Conservation (phyloP, 2,329 filamentous ascomycete genomes). For the Talaromyces sp. region DNA sequence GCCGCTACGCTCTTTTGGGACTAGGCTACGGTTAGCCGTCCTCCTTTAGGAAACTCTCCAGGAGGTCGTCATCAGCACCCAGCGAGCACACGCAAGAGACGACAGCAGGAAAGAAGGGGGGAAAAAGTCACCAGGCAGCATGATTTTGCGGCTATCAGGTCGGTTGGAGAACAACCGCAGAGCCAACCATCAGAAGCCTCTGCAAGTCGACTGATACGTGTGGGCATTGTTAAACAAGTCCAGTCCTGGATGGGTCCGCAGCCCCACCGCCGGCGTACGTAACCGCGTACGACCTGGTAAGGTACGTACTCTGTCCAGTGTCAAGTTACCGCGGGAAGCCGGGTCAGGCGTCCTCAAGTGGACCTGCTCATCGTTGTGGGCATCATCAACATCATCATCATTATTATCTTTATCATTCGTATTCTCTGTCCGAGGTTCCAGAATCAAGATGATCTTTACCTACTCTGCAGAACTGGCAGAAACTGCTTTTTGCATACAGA, state of each 20-base stretch:
- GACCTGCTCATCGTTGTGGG: neutral
- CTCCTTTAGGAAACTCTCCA: neutral
- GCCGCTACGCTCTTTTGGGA: neutral
- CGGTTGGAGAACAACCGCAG: neutral
- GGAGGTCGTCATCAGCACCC: neutral
- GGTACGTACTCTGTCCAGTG: too few relatives aligned
- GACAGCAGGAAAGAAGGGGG: neutral
- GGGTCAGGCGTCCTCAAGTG: neutral
- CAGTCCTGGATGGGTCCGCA: neutral
- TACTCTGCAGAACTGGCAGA: too few relatives aligned
- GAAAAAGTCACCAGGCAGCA: neutral
- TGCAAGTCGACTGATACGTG: neutral
- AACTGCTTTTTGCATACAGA: neutral
- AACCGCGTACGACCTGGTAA: neutral
- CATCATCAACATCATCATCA: neutral
- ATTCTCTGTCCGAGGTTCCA: too few relatives aligned
- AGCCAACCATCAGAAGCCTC: too few relatives aligned
- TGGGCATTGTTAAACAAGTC: neutral
- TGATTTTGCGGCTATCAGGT: neutral
- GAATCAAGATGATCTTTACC: too few relatives aligned
- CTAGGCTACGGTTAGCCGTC: neutral
- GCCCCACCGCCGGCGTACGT: constrained; percentile 6
- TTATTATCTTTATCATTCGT: neutral
- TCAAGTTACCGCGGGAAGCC: neutral
- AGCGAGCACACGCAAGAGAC: neutral